These are phyloP conservation scores for Xanthoconium stramineum DNA, from an alignment of 768 basidiomycete genomes.

Conservation along the genomic window DNA sequence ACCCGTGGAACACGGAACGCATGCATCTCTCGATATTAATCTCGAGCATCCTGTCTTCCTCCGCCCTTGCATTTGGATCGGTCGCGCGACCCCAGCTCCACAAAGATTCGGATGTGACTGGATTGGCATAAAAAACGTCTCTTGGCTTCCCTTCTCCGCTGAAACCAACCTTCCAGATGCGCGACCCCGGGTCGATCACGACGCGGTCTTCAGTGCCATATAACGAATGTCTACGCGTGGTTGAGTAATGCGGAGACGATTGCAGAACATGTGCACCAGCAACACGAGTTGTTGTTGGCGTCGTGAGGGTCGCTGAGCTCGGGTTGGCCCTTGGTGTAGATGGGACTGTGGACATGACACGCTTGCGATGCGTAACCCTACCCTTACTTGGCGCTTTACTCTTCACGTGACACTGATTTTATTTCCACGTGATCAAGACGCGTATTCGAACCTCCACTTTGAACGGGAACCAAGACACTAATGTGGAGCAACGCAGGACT, in stretches of 20 bases:
- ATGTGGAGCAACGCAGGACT: slow-evolving; percentile 30
- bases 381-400: not conserved
- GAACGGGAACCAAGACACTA: not conserved
- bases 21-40: slow-evolving; percentile 65
- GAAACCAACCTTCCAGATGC: slow-evolving; percentile 97
- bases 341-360: slow-evolving; percentile 30
- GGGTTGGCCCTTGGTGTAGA: slow-evolving; percentile 32
- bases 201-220: slow-evolving; percentile 97
- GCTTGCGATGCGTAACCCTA: too few species aligned
- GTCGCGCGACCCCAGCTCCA: slow-evolving; percentile 61
- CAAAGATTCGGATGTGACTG: slow-evolving; percentile 41
- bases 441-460: slow-evolving; percentile 4
- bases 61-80: slow-evolving; percentile 55
- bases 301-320: slow-evolving; percentile 31
- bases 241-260: slow-evolving; percentile 79
- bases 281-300: slow-evolving; percentile 56
- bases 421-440: slow-evolving; percentile 20
- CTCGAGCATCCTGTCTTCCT: slow-evolving; percentile 72
- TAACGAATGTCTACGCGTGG: slow-evolving; percentile 84
- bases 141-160: slow-evolving; percentile 92
- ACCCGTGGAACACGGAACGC: slow-evolving; percentile 84
- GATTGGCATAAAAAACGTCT: slow-evolving; percentile 72
- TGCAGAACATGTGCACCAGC: slow-evolving; percentile 49
- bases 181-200: slow-evolving; percentile 90
- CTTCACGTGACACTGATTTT: slow-evolving; percentile 16